Percentiles rank a stretch among this genome's conserved stretches.
Evolutionary conservation across 805 yeast species (phyloP).

Genomic region (Wickerhamiella spandovensis): DNA sequence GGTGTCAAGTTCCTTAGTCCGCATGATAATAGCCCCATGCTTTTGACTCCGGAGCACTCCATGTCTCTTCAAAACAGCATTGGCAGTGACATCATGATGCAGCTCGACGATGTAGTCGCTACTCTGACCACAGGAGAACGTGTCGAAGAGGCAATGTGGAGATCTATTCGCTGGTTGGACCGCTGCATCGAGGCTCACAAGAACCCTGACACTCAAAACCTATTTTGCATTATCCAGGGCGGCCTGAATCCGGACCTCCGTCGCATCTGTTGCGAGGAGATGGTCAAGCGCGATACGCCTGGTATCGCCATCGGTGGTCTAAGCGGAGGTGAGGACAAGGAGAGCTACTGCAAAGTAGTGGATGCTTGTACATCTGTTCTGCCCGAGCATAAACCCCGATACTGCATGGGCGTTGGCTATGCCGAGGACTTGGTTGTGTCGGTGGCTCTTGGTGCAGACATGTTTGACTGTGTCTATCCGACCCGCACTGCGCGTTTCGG

Average conservation of each 20-base stretch:
- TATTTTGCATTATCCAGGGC: constrained; percentile 34
- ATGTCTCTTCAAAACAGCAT: constrained; percentile 32
- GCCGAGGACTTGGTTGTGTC: constrained; percentile 35
- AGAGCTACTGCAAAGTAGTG: constrained; percentile 29
- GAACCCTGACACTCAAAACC: constrained; percentile 29
- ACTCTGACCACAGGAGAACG: constrained; percentile 33
- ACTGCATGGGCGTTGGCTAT: constrained; percentile 36
- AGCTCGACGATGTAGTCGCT: constrained; percentile 33
- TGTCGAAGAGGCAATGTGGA: constrained; percentile 34
- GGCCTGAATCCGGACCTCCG: constrained; percentile 31
- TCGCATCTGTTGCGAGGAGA: constrained; percentile 29
- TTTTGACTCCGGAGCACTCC: constrained; percentile 35
- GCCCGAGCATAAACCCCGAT: constrained; percentile 31
- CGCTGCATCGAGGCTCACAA: constrained; percentile 33
- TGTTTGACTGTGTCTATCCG: constrained; percentile 35
- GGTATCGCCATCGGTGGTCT: constrained; percentile 36
- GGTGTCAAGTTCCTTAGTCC: constrained; percentile 34
- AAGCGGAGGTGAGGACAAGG: constrained; percentile 35
- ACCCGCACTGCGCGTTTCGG: constrained; percentile 34
- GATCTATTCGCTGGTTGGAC: constrained; percentile 33
- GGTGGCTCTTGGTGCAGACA: constrained; percentile 34
- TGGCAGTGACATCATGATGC: constrained; percentile 36
- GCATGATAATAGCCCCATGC: constrained; percentile 34
- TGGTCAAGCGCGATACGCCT: constrained; percentile 32
- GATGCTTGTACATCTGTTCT: constrained; percentile 28